Percentiles rank a stretch among this genome's conserved stretches.
These are phyloP conservation scores for Talaromyces sp. DNA, from an alignment of 2,329 filamentous ascomycete genomes.

Conservation along the genomic window DNA sequence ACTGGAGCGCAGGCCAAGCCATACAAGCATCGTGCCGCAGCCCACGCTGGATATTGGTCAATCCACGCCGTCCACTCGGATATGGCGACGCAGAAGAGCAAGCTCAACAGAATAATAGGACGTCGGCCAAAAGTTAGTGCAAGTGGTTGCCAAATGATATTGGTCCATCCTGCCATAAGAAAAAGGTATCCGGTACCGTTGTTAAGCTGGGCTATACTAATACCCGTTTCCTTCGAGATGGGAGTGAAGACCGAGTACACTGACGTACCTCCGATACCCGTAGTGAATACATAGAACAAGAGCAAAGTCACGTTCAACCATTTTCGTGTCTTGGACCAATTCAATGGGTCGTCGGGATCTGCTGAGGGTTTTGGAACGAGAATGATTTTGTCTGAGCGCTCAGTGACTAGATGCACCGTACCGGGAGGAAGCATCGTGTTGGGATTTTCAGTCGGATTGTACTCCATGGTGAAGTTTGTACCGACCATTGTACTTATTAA, in stretches of 20 bases:
- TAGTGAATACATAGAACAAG: constrained; percentile 30
- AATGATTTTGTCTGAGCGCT: constrained; percentile 28
- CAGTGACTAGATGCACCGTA: constrained; percentile 38
- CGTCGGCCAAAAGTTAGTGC: constrained; percentile 29
- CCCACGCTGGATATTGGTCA: constrained; percentile 15
- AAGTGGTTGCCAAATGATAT: constrained; percentile 36
- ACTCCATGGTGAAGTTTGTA: background rate
- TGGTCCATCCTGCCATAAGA: constrained; percentile 31
- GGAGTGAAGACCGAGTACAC: constrained; percentile 36
- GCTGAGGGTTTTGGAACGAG: constrained; percentile 35
- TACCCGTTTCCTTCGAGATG: constrained; percentile 42
- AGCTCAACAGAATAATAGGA: constrained; percentile 19
- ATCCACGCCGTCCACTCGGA: constrained; percentile 19
- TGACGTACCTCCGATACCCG: constrained; percentile 31
- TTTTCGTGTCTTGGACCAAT: constrained; percentile 37
- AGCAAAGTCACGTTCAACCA: constrained; percentile 18
- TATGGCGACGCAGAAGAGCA: constrained; percentile 17
- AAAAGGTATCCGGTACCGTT: constrained; percentile 46
- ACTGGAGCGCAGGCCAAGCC: constrained; percentile 50
- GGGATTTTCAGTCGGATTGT: background rate
- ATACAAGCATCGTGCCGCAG: constrained; percentile 29
- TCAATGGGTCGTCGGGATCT: constrained; percentile 42
- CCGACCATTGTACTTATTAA: background rate
- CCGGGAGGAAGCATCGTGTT: constrained; percentile 26
- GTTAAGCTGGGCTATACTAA: constrained; percentile 46